These are phyloP conservation scores for Zanthoxylum bungeanum DNA, from an alignment of 345 rosid species.

Conservation along the genomic window DNA sequence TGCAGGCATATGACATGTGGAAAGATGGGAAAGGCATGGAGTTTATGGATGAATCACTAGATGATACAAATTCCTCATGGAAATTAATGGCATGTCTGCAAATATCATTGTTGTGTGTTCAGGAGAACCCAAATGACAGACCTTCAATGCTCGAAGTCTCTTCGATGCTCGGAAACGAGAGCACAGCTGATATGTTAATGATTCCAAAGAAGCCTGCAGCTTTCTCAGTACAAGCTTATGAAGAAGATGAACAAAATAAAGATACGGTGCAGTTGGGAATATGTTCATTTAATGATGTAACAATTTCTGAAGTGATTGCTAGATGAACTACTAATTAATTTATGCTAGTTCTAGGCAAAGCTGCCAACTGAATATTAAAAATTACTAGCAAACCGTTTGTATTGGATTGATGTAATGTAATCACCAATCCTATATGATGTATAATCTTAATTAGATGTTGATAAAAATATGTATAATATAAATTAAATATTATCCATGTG, in stretches of 20 bases:
- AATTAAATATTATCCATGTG: no score
- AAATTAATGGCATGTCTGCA: not conserved
- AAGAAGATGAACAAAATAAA: not conserved
- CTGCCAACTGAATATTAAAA: not conserved
- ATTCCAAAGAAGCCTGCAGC: constrained; percentile 18
- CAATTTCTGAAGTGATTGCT: not conserved
- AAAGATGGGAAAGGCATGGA: not conserved
- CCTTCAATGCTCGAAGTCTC: constrained; percentile 20
- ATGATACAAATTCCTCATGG: not conserved
- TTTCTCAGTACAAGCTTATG: constrained; percentile 7
- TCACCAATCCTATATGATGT: no score
- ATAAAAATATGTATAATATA: no score
- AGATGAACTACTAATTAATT: not conserved
- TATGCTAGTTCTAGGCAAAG: not conserved
- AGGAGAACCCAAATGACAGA: not conserved
- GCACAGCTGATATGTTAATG: not conserved
- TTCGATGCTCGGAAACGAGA: constrained; percentile 12
- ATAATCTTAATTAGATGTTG: no score
- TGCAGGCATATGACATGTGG: constrained; percentile 9
- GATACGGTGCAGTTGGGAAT: not conserved
- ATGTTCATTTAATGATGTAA: not conserved
- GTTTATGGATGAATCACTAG: constrained; percentile 7
- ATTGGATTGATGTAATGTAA: not conserved
- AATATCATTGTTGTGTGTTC: not conserved
- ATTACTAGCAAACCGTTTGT: no score